phyloP scores from a whole-genome alignment of 305 asterid species.

The Plantago lanceolata region DNA sequence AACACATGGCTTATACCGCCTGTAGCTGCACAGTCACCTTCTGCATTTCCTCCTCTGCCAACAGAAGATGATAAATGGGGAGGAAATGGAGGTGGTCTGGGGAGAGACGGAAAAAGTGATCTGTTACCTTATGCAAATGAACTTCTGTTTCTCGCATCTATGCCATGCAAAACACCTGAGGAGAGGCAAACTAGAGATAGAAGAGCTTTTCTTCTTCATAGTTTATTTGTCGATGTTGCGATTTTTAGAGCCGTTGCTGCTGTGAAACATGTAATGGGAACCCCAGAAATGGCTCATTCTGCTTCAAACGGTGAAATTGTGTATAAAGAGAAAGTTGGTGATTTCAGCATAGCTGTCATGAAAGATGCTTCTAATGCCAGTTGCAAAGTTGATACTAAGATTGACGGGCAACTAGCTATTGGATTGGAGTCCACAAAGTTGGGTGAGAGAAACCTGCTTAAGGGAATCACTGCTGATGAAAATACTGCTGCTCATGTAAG shows the following conservation, averaged over 20 bases:
- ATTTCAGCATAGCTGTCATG: conserved; percentile 63
- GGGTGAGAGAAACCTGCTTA: conserved; percentile 85
- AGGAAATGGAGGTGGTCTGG: conserved; percentile 98
- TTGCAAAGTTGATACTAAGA: conserved; percentile 85
- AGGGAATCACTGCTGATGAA: conserved; percentile 96
- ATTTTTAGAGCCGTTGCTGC: conserved; percentile 81
- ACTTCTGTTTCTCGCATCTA: conserved; percentile 68
- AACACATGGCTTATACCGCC: conserved; percentile 99
- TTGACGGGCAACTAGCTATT: conserved; percentile 83
- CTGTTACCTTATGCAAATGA: conserved; percentile 79
- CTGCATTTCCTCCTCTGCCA: conserved; percentile 75
- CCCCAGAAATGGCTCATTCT: conserved; percentile 45
- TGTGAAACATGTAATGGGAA: conserved; percentile 58
- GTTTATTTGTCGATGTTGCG: conserved; percentile 89
- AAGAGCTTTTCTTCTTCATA: conserved; percentile 92
- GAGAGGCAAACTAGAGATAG: conserved; percentile 94
- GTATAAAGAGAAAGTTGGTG: conserved; percentile 72
- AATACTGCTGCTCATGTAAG: conserved; percentile 96
- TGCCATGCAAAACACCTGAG: conserved; percentile 96
- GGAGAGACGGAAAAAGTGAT: conserved; percentile 81
- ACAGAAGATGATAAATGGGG: conserved; percentile 94
- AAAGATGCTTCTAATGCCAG: conserved; percentile 85
- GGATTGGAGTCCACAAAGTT: conserved; percentile 56
- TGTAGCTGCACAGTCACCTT: conserved; percentile 65
- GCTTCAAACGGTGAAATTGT: conserved; percentile 33